Evolutionary conservation across 169 alveolate genomes (phyloP).

Genomic region (Cryptosporidium tyzzeri): DNA sequence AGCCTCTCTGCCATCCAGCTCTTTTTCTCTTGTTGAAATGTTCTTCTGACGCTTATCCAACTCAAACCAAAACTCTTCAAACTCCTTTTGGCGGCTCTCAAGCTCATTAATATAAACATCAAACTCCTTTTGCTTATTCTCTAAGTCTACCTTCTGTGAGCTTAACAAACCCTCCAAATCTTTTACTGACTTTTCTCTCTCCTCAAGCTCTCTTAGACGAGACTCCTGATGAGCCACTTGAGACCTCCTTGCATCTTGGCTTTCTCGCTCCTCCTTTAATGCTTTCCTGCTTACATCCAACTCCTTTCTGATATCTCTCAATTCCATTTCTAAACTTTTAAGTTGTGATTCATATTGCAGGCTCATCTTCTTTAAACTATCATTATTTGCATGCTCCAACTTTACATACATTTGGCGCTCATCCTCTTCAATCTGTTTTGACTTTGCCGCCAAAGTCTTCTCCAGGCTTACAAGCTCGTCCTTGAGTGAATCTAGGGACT

Average conservation of each 20-base stretch:
- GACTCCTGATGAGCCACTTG: slow-evolving; percentile 20
- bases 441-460: not conserved
- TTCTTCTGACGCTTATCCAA: slow-evolving; percentile 47
- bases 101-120: slow-evolving; percentile 64
- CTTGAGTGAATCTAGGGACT: slow-evolving; percentile 14
- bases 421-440: slow-evolving; percentile 17
- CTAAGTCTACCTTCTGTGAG: slow-evolving; percentile 64
- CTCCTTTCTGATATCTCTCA: slow-evolving; percentile 11
- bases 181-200: slow-evolving; percentile 27
- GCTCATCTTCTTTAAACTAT: not conserved
- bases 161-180: slow-evolving; percentile 18
- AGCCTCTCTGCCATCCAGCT: slow-evolving; percentile 25
- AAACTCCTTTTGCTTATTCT: slow-evolving; percentile 56
- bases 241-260: not conserved
- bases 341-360: slow-evolving; percentile 14
- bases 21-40: slow-evolving; percentile 35
- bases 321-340: slow-evolving; percentile 9
- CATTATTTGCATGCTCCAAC: slow-evolving; percentile 16
- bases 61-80: slow-evolving; percentile 69
- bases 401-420: slow-evolving; percentile 20
- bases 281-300: slow-evolving; percentile 7
- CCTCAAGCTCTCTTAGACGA: slow-evolving; percentile 21
- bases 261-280: slow-evolving; percentile 23
- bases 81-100: slow-evolving; percentile 64
- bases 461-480: slow-evolving; percentile 26